phyloP scores from a whole-genome alignment of 495 filamentous ascomycete genomes.

The Aspergillus nidulans region DNA sequence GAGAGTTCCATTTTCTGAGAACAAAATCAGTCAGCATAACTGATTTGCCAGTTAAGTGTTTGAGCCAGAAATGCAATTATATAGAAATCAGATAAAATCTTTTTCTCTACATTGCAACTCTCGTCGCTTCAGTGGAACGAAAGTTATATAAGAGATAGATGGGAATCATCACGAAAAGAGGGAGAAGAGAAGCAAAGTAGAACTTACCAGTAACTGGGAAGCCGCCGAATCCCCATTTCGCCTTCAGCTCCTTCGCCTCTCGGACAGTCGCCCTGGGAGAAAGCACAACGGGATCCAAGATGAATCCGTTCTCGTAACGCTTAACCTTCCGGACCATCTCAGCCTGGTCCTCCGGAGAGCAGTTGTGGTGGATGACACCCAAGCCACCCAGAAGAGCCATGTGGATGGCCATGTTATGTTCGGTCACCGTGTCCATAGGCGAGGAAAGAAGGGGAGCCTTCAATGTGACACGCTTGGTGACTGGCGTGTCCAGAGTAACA shows the following conservation, averaged over 20 bases:
- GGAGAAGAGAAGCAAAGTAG: constrained; percentile 4
- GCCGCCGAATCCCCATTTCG: constrained; percentile 97
- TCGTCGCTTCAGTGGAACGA: constrained; percentile 97
- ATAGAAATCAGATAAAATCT: constrained; percentile 40
- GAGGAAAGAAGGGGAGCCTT: constrained; percentile 95
- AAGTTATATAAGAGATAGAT: constrained; percentile 83
- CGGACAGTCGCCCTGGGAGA: constrained; percentile 80
- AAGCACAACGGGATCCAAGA: constrained; percentile 91
- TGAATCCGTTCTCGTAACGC: constrained; percentile 99
- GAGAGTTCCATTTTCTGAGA: constrained; percentile 80
- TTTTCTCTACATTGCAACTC: constrained; percentile 77
- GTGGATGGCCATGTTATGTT: constrained; percentile 98
- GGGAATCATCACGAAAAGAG: constrained; percentile 62
- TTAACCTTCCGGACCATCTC: constrained; percentile 99
- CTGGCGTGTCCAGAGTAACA: constrained; percentile 80
- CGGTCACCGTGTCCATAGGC: constrained; percentile 99
- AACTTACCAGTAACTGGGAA: constrained; percentile 96
- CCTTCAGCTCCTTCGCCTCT: constrained; percentile 88
- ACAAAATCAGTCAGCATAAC: constrained; percentile 19
- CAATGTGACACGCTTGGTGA: constrained; percentile 89
- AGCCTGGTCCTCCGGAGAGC: constrained; percentile 87
- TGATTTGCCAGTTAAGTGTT: constrained; percentile 22
- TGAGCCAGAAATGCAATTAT: constrained; percentile 6
- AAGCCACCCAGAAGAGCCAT: constrained; percentile 96
- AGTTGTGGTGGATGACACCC: constrained; percentile 99